Evolutionary conservation across 805 yeast genomes (phyloP).

Genomic region (Maudiozyma barnettii): DNA sequence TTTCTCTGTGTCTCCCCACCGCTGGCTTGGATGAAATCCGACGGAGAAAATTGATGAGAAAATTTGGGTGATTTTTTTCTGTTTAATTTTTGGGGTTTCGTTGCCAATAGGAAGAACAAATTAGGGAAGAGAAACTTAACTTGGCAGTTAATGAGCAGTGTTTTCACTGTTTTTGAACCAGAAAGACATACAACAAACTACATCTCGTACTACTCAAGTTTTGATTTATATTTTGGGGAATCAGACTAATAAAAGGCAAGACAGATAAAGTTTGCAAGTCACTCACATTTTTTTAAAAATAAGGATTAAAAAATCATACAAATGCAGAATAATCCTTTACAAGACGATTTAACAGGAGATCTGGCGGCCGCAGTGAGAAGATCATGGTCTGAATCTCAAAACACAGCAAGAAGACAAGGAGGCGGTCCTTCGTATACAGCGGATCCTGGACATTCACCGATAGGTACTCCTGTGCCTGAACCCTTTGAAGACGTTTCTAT

Average conservation of each 20-base stretch:
- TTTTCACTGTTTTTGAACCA: no score
- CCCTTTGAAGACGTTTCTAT: background rate
- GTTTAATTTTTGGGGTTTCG: no score
- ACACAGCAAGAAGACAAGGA: background rate
- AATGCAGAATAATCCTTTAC: background rate
- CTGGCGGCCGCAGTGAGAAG: constrained; percentile 26
- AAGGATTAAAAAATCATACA: no score
- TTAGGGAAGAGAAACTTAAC: background rate
- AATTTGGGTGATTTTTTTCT: no score
- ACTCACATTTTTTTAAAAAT: no score
- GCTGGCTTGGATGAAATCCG: no score
- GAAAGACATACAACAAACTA: no score
- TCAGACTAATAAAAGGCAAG: no score
- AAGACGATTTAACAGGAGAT: constrained; percentile 16
- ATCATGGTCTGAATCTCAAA: constrained; percentile 24
- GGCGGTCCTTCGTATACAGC: background rate
- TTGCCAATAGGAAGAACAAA: background rate
- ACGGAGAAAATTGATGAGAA: no score
- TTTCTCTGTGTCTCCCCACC: no score
- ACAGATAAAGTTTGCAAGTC: background rate
- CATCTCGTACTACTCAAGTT: no score
- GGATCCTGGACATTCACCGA: constrained; percentile 10
- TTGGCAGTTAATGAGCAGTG: no score
- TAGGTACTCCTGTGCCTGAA: constrained; percentile 11
- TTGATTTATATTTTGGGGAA: background rate